These are phyloP conservation scores for Stephania yunnanensis DNA, from an alignment of 164 flowering plant genomes.

Conservation along the genomic window DNA sequence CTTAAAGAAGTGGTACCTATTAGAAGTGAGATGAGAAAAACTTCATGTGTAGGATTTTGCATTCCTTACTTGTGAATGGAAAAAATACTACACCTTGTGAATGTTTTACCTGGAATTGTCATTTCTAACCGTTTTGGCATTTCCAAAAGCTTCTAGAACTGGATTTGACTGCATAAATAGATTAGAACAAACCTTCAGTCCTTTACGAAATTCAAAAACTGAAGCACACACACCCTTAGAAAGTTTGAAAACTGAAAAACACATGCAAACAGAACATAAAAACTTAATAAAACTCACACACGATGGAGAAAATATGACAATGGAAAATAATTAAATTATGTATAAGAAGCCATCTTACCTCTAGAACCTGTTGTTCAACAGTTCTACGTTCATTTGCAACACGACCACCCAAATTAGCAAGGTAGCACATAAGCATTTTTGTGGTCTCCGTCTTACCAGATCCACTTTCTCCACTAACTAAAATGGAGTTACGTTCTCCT, in stretches of 20 bases:
- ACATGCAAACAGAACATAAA: no score
- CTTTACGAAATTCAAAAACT: background rate
- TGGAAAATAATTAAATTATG: slow-evolving; percentile 6
- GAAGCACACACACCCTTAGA: background rate
- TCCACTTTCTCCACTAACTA: slow-evolving; percentile 90
- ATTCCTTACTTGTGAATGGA: background rate
- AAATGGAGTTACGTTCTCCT: slow-evolving; percentile 64
- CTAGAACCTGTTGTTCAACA: slow-evolving; percentile 77
- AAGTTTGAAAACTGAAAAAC: no score
- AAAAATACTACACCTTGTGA: background rate
- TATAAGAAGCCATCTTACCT: slow-evolving; percentile 40
- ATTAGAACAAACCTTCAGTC: background rate
- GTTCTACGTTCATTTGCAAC: slow-evolving; percentile 57
- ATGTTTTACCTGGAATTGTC: slow-evolving; percentile 75
- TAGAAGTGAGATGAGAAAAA: background rate
- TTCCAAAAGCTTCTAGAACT: slow-evolving; percentile 93
- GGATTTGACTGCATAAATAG: slow-evolving; percentile 70
- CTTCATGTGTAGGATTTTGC: background rate
- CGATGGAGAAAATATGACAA: background rate
- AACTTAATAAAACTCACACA: no score
- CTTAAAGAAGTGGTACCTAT: no score
- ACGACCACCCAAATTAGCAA: slow-evolving; percentile 74
- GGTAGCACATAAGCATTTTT: slow-evolving; percentile 87
- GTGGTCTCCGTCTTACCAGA: slow-evolving; percentile 94
- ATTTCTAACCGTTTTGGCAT: slow-evolving; percentile 78